phyloP scores from a whole-genome alignment of 2,329 filamentous ascomycete species.

The Pseudogymnoascus verrucosus region DNA sequence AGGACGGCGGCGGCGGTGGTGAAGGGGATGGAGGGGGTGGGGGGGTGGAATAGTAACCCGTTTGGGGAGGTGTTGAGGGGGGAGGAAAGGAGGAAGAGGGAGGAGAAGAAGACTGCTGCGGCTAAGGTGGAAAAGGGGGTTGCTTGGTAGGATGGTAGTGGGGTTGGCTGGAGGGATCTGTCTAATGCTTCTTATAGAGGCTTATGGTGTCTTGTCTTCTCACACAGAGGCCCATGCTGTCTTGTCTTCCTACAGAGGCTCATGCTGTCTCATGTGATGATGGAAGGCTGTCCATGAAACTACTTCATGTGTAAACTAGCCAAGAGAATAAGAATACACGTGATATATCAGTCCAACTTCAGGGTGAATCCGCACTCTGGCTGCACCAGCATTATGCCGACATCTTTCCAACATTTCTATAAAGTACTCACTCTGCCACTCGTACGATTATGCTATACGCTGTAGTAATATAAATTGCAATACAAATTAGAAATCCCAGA shows the following conservation, averaged over 20 bases:
- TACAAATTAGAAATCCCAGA: neutral
- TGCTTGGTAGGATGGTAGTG: neutral
- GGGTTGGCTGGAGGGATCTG: neutral
- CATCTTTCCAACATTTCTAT: neutral
- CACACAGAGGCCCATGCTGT: neutral
- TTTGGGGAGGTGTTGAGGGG: neutral
- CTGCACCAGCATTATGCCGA: neutral
- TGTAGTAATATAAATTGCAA: neutral
- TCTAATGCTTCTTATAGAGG: neutral
- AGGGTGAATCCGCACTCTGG: neutral
- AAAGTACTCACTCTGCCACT: neutral
- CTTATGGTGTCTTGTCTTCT: neutral
- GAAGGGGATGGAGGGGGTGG: slow-evolving; percentile 21
- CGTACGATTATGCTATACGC: neutral
- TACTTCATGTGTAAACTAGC: neutral
- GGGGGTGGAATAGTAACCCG: slow-evolving; percentile 19
- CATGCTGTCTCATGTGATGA: neutral
- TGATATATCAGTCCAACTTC: neutral
- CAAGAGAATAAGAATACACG: neutral
- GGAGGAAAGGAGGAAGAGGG: neutral
- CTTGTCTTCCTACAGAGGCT: neutral
- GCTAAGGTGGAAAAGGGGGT: neutral
- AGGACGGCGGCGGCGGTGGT: slow-evolving; percentile 17
- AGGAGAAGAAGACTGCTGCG: neutral
- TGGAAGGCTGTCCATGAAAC: neutral